A percentile compares a stretch with the other conserved stretches of the same genome.
Conservation (phyloP, 306 rosid species). For the Trichosanthes truncata region DNA sequence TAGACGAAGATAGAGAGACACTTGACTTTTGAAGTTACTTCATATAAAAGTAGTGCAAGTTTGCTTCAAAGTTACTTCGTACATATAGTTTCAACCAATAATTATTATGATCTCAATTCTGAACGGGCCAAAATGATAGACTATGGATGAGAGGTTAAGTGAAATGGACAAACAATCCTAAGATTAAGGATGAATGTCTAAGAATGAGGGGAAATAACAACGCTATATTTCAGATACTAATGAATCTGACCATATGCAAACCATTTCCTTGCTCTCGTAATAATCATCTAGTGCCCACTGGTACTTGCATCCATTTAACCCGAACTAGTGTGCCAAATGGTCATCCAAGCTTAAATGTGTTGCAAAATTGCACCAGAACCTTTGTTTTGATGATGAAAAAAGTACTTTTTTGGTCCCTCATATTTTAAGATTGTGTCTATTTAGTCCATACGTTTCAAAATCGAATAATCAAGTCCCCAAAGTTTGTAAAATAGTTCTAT, state of each 20-base stretch:
- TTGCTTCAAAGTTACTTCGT: background rate
- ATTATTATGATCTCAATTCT: background rate
- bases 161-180: background rate
- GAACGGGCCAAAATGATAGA: background rate
- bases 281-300: slow-evolving; percentile 99
- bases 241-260: slow-evolving; percentile 29
- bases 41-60: no score
- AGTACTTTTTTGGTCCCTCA: no score
- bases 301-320: slow-evolving; percentile 88
- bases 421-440: no score
- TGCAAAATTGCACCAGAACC: slow-evolving; percentile 24
- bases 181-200: background rate
- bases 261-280: slow-evolving; percentile 85
- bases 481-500: no score
- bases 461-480: no score
- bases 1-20: background rate
- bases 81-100: background rate
- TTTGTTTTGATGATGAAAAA: background rate
- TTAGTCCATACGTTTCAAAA: no score
- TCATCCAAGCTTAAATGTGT: slow-evolving; percentile 94
- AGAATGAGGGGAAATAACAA: background rate
- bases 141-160: background rate
- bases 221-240: background rate
- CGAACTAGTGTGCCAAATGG: slow-evolving; percentile 97
- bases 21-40: background rate